Conservation (phyloP, 805 yeast genomes). For the Candida coquimbonensis region DNA sequence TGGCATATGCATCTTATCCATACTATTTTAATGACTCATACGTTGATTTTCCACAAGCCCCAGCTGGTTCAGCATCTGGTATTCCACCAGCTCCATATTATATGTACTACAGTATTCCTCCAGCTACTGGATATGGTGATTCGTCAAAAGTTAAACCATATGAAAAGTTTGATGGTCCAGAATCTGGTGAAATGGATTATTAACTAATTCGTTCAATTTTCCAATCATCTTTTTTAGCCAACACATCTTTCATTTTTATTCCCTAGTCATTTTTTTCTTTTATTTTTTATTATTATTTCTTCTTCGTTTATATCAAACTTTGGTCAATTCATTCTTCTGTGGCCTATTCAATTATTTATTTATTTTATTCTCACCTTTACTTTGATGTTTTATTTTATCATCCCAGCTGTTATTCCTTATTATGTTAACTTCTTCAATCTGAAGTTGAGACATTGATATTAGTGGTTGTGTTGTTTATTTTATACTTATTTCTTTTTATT, state of each 20-base stretch:
- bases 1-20: constrained; percentile 20
- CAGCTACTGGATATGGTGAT: constrained; percentile 11
- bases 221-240: not conserved
- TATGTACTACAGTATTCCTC: constrained; percentile 24
- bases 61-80: constrained; percentile 9
- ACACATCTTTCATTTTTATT: not conserved
- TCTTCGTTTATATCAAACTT: no score
- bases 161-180: constrained; percentile 4
- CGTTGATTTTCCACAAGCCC: constrained; percentile 14
- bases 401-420: not conserved
- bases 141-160: constrained; percentile 3
- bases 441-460: no score
- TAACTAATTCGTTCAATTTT: not conserved
- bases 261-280: not conserved
- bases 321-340: no score
- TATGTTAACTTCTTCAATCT: no score
- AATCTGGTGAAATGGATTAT: constrained; percentile 7
- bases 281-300: not conserved
- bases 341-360: no score
- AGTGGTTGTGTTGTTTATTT: no score
- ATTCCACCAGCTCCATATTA: constrained; percentile 25
- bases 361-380: not conserved
- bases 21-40: constrained; percentile 19
- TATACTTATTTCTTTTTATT: no score
- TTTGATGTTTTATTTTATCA: not conserved